Percentiles rank a stretch among this genome's conserved stretches.
phyloP scores from a whole-genome alignment of 139 green algal genomes.

The Volvox reticuliferus region DNA sequence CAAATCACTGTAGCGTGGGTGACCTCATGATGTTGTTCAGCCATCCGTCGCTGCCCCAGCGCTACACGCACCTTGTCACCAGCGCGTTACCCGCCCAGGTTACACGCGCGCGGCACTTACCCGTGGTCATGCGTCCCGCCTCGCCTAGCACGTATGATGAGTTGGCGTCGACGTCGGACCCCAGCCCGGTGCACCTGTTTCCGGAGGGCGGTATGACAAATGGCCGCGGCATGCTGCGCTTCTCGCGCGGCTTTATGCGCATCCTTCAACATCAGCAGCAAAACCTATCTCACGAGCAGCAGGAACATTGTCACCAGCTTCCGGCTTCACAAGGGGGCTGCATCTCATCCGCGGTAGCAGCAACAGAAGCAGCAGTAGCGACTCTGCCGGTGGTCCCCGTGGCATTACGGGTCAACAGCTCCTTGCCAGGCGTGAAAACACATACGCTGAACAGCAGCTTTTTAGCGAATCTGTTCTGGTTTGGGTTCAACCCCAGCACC shows the following conservation, averaged over 20 bases:
- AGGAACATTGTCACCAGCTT: background rate
- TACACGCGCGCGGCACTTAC: constrained; percentile 57
- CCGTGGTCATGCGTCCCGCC: constrained; percentile 63
- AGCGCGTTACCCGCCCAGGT: constrained; percentile 55
- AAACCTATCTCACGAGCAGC: background rate
- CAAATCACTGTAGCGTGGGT: constrained; percentile 69
- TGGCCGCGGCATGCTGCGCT: constrained; percentile 67
- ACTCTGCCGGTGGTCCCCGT: constrained; percentile 69
- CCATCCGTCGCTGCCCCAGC: constrained; percentile 32
- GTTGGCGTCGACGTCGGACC: constrained; percentile 22
- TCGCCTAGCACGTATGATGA: constrained; percentile 57
- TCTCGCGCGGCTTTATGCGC: constrained; percentile 72
- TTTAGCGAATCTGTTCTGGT: constrained; percentile 68
- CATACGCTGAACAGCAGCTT: constrained; percentile 72
- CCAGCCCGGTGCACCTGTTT: constrained; percentile 57
- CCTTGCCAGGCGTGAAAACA: constrained; percentile 50
- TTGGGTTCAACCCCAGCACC: constrained; percentile 59
- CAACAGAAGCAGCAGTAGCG: background rate
- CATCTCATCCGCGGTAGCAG: background rate
- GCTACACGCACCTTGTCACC: constrained; percentile 72
- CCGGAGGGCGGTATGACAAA: constrained; percentile 81
- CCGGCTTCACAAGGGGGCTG: background rate
- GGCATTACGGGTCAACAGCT: constrained; percentile 51
- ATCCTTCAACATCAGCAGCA: constrained; percentile 51
- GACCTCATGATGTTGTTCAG: constrained; percentile 77